A percentile compares a stretch with the other conserved stretches of the same genome.
phyloP scores from a whole-genome alignment of 2,329 filamentous ascomycete species.

The Trichoderma afroharzianum region DNA sequence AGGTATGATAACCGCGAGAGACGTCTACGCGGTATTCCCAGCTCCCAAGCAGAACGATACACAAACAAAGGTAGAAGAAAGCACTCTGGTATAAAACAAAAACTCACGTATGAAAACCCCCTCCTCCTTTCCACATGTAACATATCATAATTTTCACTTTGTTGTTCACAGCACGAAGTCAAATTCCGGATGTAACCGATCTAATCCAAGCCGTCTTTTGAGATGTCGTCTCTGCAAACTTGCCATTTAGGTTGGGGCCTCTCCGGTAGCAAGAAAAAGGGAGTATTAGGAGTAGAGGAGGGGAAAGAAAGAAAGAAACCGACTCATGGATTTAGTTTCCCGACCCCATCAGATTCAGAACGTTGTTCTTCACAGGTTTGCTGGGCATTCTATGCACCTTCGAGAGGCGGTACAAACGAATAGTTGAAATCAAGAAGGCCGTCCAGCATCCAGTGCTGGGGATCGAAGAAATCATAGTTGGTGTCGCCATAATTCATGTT shows the following conservation, averaged over 20 bases:
- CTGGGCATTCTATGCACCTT: constrained; percentile 42
- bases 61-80: background rate
- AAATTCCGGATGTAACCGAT: background rate
- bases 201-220: background rate
- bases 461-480: constrained; percentile 86
- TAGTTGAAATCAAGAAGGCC: constrained; percentile 79
- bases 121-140: background rate
- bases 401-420: constrained; percentile 53
- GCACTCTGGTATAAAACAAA: constrained; percentile 19
- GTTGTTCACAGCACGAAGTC: background rate
- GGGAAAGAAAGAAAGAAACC: constrained; percentile 10
- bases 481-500: constrained; percentile 60
- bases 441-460: constrained; percentile 90
- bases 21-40: background rate
- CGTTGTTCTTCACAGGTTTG: background rate
- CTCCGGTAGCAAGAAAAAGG: background rate
- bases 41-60: background rate
- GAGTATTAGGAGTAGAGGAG: background rate
- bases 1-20: background rate
- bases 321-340: constrained; percentile 5
- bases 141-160: background rate
- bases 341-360: background rate
- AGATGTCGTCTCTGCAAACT: constrained; percentile 4
- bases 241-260: constrained; percentile 8
- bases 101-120: constrained; percentile 9